Evolutionary conservation across 805 yeast species (phyloP).

Genomic region (Candida hispaniensis): DNA sequence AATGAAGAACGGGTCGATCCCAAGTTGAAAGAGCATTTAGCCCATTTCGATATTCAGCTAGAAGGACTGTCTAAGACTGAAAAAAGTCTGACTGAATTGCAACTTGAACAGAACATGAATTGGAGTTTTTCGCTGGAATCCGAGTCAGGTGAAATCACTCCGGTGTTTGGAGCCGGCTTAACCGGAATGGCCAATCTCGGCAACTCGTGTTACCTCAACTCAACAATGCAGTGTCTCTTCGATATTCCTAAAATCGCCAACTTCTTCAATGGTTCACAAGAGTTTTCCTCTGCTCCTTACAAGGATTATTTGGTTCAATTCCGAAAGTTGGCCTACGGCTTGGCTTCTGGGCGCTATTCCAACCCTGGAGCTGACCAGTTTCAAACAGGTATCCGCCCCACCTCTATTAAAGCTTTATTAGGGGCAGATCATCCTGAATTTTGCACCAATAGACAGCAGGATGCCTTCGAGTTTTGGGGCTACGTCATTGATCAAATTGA

Average conservation of each 20-base stretch:
- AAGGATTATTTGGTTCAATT: constrained; percentile 64
- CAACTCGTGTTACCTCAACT: constrained; percentile 82
- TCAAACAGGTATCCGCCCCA: constrained; percentile 70
- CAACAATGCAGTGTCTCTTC: constrained; percentile 66
- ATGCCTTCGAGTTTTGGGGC: constrained; percentile 80
- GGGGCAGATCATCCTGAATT: constrained; percentile 78
- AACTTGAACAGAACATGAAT: constrained; percentile 81
- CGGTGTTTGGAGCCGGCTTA: constrained; percentile 62
- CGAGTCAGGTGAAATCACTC: constrained; percentile 52
- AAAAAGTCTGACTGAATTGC: constrained; percentile 76
- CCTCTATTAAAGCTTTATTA: constrained; percentile 60
- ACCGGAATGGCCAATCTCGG: constrained; percentile 88
- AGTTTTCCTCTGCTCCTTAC: constrained; percentile 39
- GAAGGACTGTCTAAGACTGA: constrained; percentile 58
- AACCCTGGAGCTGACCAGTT: constrained; percentile 37
- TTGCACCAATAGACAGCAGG: constrained; percentile 82
- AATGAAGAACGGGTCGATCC: constrained; percentile 83
- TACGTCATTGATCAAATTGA: constrained; percentile 55
- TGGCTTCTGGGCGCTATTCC: constrained; percentile 63
- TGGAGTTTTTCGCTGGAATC: constrained; percentile 86
- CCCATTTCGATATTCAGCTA: constrained; percentile 57
- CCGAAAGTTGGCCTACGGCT: constrained; percentile 68
- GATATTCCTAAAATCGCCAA: constrained; percentile 29
- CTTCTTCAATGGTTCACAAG: constrained; percentile 21
- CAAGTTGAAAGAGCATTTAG: constrained; percentile 37